Evolutionary conservation across 768 basidiomycete species (phyloP).

Genomic region (Holtermannia corniformis): DNA sequence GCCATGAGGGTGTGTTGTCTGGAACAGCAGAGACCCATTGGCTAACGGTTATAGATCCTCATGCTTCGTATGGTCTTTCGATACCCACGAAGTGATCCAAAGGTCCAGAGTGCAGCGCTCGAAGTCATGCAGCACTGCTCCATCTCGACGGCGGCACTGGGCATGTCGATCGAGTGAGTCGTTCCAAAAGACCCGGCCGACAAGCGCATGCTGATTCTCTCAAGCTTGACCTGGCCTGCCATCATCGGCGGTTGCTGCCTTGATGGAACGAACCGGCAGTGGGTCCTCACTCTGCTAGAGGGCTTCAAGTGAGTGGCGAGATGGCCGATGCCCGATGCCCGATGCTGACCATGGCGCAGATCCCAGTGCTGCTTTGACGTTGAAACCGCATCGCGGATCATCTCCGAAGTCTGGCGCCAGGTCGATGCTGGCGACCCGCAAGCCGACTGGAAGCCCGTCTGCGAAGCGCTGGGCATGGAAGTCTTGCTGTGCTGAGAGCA

Average conservation of each 20-base stretch:
- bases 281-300: constrained; percentile 31
- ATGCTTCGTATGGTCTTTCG: constrained; percentile 31
- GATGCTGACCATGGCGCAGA: no score
- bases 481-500: constrained; percentile 19
- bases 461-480: constrained; percentile 28
- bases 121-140: constrained; percentile 35
- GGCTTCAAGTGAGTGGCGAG: constrained; percentile 31
- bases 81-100: constrained; percentile 16
- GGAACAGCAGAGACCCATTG: neutral
- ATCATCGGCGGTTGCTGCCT: constrained; percentile 36
- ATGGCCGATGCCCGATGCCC: neutral
- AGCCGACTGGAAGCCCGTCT: constrained; percentile 32
- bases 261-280: constrained; percentile 18
- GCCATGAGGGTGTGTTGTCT: constrained; percentile 33
- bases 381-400: constrained; percentile 32
- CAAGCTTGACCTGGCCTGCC: constrained; percentile 24
- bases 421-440: constrained; percentile 19
- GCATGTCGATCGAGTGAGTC: constrained; percentile 39
- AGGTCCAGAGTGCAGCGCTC: constrained; percentile 31
- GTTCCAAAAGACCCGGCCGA: no score
- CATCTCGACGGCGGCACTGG: constrained; percentile 28
- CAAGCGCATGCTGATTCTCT: no score
- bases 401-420: constrained; percentile 30
- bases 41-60: constrained; percentile 26
- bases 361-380: constrained; percentile 39